phyloP scores from a whole-genome alignment of 768 basidiomycete species.

The Macrolepiota albuminosa region DNA sequence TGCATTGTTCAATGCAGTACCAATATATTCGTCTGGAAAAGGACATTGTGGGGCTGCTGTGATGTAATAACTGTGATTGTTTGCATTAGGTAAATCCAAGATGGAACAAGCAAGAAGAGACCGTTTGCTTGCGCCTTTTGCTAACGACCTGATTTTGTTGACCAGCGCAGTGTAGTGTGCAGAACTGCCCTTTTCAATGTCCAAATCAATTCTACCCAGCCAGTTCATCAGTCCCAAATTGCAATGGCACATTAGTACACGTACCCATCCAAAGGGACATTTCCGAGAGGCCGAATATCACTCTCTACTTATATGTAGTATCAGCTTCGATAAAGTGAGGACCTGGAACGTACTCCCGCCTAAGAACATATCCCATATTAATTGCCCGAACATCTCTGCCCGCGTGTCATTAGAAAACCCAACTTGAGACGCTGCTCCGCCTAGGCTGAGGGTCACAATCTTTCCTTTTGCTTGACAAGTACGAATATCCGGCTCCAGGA shows the following conservation, averaged over 20 bases:
- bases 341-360: constrained; percentile 30
- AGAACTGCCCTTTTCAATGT: constrained; percentile 60
- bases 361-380: constrained; percentile 68
- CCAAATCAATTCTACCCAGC: constrained; percentile 52
- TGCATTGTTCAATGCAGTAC: constrained; percentile 53
- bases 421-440: constrained; percentile 55
- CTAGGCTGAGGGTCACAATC: constrained; percentile 46
- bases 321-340: background rate
- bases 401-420: constrained; percentile 51
- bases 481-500: constrained; percentile 57
- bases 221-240: background rate
- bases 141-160: constrained; percentile 43
- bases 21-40: constrained; percentile 62
- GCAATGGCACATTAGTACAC: constrained; percentile 1
- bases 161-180: constrained; percentile 51
- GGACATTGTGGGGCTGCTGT: constrained; percentile 63
- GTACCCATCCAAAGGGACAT: constrained; percentile 67
- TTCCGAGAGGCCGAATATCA: constrained; percentile 58
- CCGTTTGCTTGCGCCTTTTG: constrained; percentile 46
- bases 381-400: constrained; percentile 50
- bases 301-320: constrained; percentile 21
- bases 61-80: constrained; percentile 48
- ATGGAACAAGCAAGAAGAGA: constrained; percentile 12
- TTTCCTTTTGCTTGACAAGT: constrained; percentile 63
- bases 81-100: background rate